Percentiles rank a stretch among this genome's conserved stretches.
These are phyloP conservation scores for Geosmithia flava DNA, from an alignment of 2,329 filamentous ascomycete genomes.

Conservation along the genomic window DNA sequence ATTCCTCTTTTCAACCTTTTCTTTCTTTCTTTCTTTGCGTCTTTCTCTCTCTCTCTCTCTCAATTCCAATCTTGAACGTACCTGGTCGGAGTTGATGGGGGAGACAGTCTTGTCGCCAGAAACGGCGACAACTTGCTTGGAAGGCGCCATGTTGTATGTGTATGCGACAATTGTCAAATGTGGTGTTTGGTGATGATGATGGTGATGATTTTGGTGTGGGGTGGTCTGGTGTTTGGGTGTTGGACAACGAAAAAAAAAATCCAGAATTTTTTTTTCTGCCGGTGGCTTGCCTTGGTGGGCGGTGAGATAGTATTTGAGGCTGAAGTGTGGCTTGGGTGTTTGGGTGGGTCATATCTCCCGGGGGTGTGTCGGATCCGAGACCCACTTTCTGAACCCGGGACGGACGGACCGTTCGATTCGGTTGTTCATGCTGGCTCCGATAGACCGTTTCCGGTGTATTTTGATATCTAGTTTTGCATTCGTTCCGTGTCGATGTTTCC, in stretches of 20 bases:
- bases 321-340: background rate
- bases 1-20: too few species aligned
- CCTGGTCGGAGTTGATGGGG: constrained; percentile 28
- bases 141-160: constrained; percentile 22
- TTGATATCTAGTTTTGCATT: background rate
- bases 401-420: background rate
- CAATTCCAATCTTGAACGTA: constrained; percentile 5
- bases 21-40: too few species aligned
- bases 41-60: too few species aligned
- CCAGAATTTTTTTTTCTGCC: constrained; percentile 12
- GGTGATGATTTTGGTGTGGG: background rate
- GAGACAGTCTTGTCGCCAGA: constrained; percentile 16
- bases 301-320: constrained; percentile 3
- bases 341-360: background rate
- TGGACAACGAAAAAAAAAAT: constrained; percentile 9
- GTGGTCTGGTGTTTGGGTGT: background rate
- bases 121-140: constrained; percentile 22
- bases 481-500: too few species aligned
- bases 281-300: constrained; percentile 10
- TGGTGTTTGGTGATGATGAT: background rate
- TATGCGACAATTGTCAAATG: background rate
- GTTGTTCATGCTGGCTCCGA: background rate
- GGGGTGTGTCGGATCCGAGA: background rate
- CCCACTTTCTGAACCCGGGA: background rate
- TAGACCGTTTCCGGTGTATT: background rate